Conservation (phyloP, 768 basidiomycete species). For the Mycena leptocephala region DNA sequence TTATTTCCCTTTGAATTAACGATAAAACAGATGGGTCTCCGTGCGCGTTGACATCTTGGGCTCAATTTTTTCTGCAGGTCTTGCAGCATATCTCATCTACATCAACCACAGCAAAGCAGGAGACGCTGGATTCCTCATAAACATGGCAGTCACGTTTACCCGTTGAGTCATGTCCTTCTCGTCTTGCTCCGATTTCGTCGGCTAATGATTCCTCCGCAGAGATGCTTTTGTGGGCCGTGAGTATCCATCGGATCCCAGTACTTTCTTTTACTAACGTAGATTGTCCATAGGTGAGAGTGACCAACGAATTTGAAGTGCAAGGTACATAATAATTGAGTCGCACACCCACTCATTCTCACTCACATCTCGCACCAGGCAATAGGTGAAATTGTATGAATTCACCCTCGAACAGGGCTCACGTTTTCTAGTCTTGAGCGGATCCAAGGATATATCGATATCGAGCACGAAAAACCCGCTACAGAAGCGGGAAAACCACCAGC, state of each 20-base stretch:
- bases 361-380: not conserved
- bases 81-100: slow-evolving; percentile 59
- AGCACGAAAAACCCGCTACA: slow-evolving; percentile 54
- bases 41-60: slow-evolving; percentile 59
- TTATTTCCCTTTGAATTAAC: slow-evolving; percentile 44
- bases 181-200: not conserved
- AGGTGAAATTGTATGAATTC: not conserved
- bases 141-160: slow-evolving; percentile 51
- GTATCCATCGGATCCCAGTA: not conserved
- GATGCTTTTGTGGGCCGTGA: slow-evolving; percentile 51
- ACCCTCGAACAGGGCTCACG: not conserved
- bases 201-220: not conserved
- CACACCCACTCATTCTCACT: not conserved
- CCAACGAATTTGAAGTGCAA: not conserved
- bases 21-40: slow-evolving; percentile 53
- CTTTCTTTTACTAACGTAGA: not conserved
- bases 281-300: not conserved
- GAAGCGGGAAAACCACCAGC: slow-evolving; percentile 58
- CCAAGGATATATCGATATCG: slow-evolving; percentile 56
- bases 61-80: slow-evolving; percentile 53
- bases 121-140: slow-evolving; percentile 56
- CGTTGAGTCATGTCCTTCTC: too few relatives aligned
- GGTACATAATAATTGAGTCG: not conserved
- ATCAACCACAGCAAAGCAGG: slow-evolving; percentile 47
- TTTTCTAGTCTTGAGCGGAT: slow-evolving; percentile 25